Conservation (phyloP, 192 early-diverging fungal genomes). For the Coemansia umbellata region DNA sequence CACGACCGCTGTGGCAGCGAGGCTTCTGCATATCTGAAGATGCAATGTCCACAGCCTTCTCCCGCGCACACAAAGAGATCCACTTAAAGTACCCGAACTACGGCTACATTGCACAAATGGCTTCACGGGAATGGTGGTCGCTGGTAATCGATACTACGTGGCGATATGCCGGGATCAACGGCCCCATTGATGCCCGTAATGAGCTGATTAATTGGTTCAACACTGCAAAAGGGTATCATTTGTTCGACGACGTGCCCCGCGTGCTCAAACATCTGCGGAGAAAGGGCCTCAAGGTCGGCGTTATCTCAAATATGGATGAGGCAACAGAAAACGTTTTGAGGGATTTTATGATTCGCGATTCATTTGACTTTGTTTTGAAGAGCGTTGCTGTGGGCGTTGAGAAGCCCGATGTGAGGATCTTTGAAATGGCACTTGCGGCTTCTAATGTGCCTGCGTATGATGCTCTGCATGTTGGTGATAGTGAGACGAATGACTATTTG, state of each 20-base stretch:
- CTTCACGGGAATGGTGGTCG: conserved; percentile 55
- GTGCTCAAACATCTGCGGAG: conserved; percentile 48
- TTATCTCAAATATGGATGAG: conserved; percentile 64
- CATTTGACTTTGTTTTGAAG: conserved; percentile 59
- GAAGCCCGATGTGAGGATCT: conserved; percentile 55
- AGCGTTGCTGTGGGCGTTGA: conserved; percentile 54
- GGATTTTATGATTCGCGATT: conserved; percentile 39
- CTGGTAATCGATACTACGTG: conserved; percentile 53
- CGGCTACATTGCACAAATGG: conserved; percentile 43
- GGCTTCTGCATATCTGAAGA: conserved; percentile 42
- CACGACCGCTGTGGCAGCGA: conserved; percentile 27
- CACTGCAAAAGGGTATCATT: conserved; percentile 48
- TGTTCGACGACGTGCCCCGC: conserved; percentile 53
- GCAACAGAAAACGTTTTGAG: conserved; percentile 37
- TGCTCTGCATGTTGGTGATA: conserved; percentile 63
- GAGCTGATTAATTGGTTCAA: conserved; percentile 50
- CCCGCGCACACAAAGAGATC: conserved; percentile 39
- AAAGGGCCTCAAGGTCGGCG: conserved; percentile 52
- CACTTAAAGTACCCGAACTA: conserved; percentile 52
- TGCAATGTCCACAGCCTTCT: conserved; percentile 30
- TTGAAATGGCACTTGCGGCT: conserved; percentile 50
- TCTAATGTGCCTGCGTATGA: conserved; percentile 36
- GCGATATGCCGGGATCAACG: conserved; percentile 24
- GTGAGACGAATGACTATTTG: conserved; percentile 37
- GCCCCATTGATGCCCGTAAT: conserved; percentile 10